Percentiles rank a stretch among this genome's conserved stretches.
phyloP scores from a whole-genome alignment of 139 green algal species.

The Mesostigma viride region DNA sequence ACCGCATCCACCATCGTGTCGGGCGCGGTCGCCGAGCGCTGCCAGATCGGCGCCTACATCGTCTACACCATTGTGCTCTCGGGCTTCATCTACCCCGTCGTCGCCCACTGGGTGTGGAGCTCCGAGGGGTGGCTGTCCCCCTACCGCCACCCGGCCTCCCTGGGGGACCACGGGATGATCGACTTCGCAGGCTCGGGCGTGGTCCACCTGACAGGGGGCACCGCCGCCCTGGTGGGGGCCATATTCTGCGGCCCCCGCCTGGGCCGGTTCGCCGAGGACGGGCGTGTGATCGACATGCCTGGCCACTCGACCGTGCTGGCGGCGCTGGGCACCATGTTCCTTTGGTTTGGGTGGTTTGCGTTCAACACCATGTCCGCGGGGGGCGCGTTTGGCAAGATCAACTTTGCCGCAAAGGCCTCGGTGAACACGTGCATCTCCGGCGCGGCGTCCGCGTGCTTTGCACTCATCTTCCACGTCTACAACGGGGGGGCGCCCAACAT shows the following conservation, averaged over 20 bases:
- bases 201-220: conserved; percentile 58
- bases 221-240: conserved; percentile 62
- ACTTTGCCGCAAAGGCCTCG: too few relatives aligned
- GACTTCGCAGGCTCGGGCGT: conserved; percentile 60
- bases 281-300: conserved; percentile 50
- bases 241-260: conserved; percentile 74
- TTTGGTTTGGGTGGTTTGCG: conserved; percentile 69
- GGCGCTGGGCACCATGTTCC: conserved; percentile 52
- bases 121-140: conserved; percentile 46
- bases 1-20: conserved; percentile 34
- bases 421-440: too few relatives aligned
- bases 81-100: conserved; percentile 55
- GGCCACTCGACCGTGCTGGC: conserved; percentile 47
- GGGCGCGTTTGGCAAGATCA: too few relatives aligned
- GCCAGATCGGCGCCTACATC: conserved; percentile 38
- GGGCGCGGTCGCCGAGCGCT: conserved; percentile 46
- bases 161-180: conserved; percentile 40
- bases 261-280: conserved; percentile 75
- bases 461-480: too few relatives aligned
- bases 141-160: conserved; percentile 10
- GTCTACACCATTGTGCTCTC: conserved; percentile 46
- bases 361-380: conserved; percentile 64
- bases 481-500: too few relatives aligned
- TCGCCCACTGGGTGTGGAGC: conserved; percentile 54
- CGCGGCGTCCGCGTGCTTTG: too few relatives aligned